phyloP scores from a whole-genome alignment of 1,139 yeast genomes.

The Candida mesenterica region DNA sequence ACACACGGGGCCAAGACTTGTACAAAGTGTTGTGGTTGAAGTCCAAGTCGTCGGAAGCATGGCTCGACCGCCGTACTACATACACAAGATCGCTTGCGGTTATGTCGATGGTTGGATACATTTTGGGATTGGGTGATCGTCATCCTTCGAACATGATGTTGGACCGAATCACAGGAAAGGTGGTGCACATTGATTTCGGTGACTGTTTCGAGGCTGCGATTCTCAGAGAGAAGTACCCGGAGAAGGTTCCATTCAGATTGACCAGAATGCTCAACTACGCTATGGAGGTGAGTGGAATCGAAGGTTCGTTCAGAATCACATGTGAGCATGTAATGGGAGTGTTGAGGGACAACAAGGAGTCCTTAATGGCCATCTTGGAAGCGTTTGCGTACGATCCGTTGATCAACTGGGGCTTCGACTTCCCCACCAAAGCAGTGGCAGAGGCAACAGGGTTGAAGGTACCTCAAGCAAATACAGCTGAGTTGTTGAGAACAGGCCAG shows the following conservation, averaged over 20 bases:
- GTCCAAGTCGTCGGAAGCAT: conserved; percentile 92
- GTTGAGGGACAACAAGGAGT: conserved; percentile 88
- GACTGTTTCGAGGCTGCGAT: conserved; percentile 99
- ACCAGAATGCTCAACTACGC: conserved; percentile 98
- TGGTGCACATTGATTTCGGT: conserved; percentile 96
- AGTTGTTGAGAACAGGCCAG: conserved; percentile 67
- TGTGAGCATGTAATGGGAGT: conserved; percentile 98
- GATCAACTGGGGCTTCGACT: conserved; percentile 97
- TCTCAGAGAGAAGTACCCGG: conserved; percentile 93
- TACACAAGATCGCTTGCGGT: conserved; percentile 95
- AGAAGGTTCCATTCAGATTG: conserved; percentile 94
- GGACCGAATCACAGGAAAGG: conserved; percentile 91
- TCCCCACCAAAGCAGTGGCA: conserved; percentile 77
- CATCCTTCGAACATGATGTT: conserved; percentile 97
- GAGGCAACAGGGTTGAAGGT: conserved; percentile 70
- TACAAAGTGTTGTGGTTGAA: conserved; percentile 95
- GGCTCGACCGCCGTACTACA: conserved; percentile 96
- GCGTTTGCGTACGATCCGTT: conserved; percentile 99
- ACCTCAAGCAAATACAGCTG: conserved; percentile 65
- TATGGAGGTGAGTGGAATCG: conserved; percentile 98
- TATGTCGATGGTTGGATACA: conserved; percentile 98
- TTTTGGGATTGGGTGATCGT: conserved; percentile 93
- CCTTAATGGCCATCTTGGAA: conserved; percentile 95
- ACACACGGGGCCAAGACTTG: conserved; percentile 93
- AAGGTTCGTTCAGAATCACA: conserved; percentile 94